A percentile compares a stretch with the other conserved stretches of the same genome.
These are phyloP conservation scores for Coemansia sp. DNA, from an alignment of 192 early-diverging fungal species.

Conservation along the genomic window DNA sequence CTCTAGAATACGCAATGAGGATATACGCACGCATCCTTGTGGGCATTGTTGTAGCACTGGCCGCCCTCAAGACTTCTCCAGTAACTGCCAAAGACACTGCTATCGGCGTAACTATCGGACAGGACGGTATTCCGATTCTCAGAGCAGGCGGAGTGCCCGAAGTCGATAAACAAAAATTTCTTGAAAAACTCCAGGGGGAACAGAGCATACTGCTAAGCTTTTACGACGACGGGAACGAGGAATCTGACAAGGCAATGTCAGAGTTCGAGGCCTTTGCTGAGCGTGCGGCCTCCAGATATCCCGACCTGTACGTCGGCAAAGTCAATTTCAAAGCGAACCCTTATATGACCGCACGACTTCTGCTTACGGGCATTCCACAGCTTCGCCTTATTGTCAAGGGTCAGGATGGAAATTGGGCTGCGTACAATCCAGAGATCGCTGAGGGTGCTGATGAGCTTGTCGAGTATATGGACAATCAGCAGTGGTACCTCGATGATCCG, in stretches of 20 bases:
- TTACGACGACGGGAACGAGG: conserved; percentile 17
- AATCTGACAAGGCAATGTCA: conserved; percentile 19
- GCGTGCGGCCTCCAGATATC: conserved; percentile 15
- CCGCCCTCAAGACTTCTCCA: not conserved
- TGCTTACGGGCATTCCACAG: conserved; percentile 42
- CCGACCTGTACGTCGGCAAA: conserved; percentile 29
- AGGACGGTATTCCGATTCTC: not conserved
- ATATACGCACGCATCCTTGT: not conserved
- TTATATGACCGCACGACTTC: conserved; percentile 47
- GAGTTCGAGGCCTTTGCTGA: conserved; percentile 24
- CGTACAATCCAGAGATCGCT: conserved; percentile 18
- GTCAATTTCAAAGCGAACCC: conserved; percentile 34
- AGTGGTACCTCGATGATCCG: conserved; percentile 6
- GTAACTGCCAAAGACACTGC: not conserved
- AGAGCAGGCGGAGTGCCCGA: conserved; percentile 6
- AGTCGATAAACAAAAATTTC: conserved; percentile 26
- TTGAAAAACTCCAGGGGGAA: conserved; percentile 16
- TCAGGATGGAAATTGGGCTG: conserved; percentile 24
- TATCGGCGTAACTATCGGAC: conserved; percentile 5
- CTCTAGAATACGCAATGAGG: not conserved
- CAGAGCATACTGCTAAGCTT: conserved; percentile 33
- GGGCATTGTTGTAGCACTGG: conserved; percentile 6
- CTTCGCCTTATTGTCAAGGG: conserved; percentile 26
- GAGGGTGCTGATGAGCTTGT: conserved; percentile 10
- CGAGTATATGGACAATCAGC: conserved; percentile 36